These are phyloP conservation scores for Antarctomyces pellizariae DNA, from an alignment of 495 filamentous ascomycete genomes.

Conservation along the genomic window DNA sequence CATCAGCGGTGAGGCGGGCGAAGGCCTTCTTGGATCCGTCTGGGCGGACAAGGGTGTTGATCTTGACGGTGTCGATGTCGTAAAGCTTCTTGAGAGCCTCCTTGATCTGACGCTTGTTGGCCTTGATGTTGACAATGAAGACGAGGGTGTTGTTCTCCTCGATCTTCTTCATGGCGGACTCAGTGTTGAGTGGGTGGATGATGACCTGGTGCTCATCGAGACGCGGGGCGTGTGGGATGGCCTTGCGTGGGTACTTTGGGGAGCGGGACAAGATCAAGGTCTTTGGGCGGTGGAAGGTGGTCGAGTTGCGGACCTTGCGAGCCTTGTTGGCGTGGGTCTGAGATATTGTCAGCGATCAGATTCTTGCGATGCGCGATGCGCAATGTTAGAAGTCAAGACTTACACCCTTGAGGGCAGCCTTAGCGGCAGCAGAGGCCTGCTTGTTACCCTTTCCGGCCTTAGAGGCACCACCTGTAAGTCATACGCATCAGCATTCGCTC, in stretches of 20 bases:
- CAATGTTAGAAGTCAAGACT: constrained; percentile 5
- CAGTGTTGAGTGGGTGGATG: constrained; percentile 78
- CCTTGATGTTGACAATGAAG: constrained; percentile 95
- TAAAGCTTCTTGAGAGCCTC: constrained; percentile 96
- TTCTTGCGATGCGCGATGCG: constrained; percentile 1
- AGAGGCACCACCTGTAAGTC: constrained; percentile 31
- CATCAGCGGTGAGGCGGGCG: constrained; percentile 78
- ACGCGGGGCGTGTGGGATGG: constrained; percentile 66
- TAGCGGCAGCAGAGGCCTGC: constrained; percentile 77
- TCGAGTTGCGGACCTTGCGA: constrained; percentile 75
- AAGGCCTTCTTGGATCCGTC: constrained; percentile 98
- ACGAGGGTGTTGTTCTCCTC: constrained; percentile 99
- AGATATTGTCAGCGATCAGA: constrained; percentile 15
- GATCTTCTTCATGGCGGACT: constrained; percentile 99
- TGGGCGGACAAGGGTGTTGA: constrained; percentile 96
- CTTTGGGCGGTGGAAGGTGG: constrained; percentile 94
- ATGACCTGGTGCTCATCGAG: constrained; percentile 87
- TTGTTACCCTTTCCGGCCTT: constrained; percentile 41
- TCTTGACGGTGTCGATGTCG: constrained; percentile 91
- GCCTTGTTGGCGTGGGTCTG: constrained; percentile 61
- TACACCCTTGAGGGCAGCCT: constrained; percentile 46
- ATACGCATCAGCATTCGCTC: constrained; percentile 27
- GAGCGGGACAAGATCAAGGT: constrained; percentile 74
- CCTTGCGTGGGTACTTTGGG: constrained; percentile 94
- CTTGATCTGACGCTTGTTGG: constrained; percentile 99